Evolutionary conservation across 2,329 filamentous ascomycete species (phyloP), one percentile per base, ranked within the genome.

Genomic region (Trichoderma afroharzianum): DNA sequence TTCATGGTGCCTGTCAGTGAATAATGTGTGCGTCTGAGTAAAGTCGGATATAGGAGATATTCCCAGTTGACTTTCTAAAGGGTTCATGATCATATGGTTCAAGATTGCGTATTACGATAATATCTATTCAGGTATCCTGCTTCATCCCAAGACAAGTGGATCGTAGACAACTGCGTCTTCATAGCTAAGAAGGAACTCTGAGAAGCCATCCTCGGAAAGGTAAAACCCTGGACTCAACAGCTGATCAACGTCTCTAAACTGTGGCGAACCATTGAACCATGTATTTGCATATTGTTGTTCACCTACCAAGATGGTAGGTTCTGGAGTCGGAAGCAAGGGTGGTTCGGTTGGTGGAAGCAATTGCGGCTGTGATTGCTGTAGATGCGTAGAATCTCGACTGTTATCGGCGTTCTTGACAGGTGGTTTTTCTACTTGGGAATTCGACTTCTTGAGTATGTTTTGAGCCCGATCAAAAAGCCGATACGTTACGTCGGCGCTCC

Each of bases 401-500:
- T 39, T 7, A 24, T 62, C 36, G 2, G 33, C 26, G 8, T 18
- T 50, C 28, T 68, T 61, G 18, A 4, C 24, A 3, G 12, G 4
- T 33, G 9, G 14, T 61, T 32, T 68, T 43, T 53, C 9, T 3
- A 7, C 3, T 50, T 68, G 26, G 4, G n/a, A 33, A n/a, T n/a
- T 68, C n/a, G 26, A 47, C 21, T 68, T 50, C 15, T 33, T 58
- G 3, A 68, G 55, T 18, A 68, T 68, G 12, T 33, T 32, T 55
- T 59, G 64, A 50, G 55, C 55, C 8, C 64, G 63, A 26, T 59
- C 55, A 47, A 68, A 68, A 12, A 59, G 50, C 3, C 33, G 55
- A 32, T 68, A 68, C 26, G 59, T 68, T 1, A 59, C 53, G 21
- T 68, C 64, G 14, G 64, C 64, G 53, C 64, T 68, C 64, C 64